Evolutionary conservation across 2,329 filamentous ascomycete species (phyloP), one percentile per base, ranked within the genome.

Genomic region (Ramularia collo-cygni): DNA sequence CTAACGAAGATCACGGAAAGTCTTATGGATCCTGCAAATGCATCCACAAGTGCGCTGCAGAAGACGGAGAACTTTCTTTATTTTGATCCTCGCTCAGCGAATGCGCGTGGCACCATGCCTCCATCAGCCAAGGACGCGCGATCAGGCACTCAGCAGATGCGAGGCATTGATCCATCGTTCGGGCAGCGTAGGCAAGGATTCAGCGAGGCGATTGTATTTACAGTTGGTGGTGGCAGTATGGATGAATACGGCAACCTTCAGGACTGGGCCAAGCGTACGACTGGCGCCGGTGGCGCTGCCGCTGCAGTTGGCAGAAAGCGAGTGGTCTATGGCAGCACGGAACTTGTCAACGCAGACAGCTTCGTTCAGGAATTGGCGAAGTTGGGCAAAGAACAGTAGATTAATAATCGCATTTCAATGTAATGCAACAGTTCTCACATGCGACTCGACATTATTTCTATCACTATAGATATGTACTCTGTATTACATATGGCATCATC

Each of bases 1-100:
- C 77, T 98, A 38, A 98, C 93, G 41, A 96, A 96, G 66, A 95
- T 98, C 59, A 90, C 92, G 28, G 92, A 98, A 64, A 94, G 87
- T 1, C 82, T 98, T 56, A 98, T 98, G 90, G 92, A 98, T 58
- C 92, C 92, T 0, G 76, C 86, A 32, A 79, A 87, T 8, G 90
- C 92, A 3, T 87, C 86, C 3, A 90, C 86, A 4, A 90, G 84
- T 17, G 92, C 92, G 17, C 92, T 98, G 50, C 84, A 87, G 45
- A 96, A 95, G 70, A 96, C 92, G 1, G 92, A 98, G 61, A 83
- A 85, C 55, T 98, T 95, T 58, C 77, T 96, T 19, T 98, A 95
- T 71, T 98, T 95, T 61, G 93, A 98, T 60, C 92, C 92, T 1
- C 79, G 90, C 37, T 93, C 85, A 48, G 85, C 90, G 19, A 95